Base-by-base conservation (phyloP, 2,329 filamentous ascomycete species). In the Claviceps sp. region DNA sequence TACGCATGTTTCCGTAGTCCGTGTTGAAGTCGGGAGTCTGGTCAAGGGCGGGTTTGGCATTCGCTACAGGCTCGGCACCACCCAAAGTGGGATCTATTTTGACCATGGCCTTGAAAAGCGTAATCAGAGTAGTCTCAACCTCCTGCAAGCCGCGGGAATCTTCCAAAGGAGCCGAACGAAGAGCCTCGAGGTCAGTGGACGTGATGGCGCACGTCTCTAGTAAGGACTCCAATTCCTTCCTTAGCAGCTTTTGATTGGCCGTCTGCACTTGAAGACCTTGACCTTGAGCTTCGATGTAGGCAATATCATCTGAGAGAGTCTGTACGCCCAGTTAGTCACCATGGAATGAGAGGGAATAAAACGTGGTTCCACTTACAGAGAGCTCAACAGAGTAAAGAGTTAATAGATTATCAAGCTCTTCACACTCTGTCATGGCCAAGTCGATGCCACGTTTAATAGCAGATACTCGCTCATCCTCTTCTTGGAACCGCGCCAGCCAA, bases 201-300 rank as follows among this genome's bases (percentile, higher is more conserved):
- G 88, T 89, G 52, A 97, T 95, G 11, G 89, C 90, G 51, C 95
- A 90, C 0, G 88, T 96, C 58, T 90, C 83, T 23, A 98, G 77
- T n/a, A 97, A 74, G 37, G 84, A 86, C 64, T 94, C 83, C 1
- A 98, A 77, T 66, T 98, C 93, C 56, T 84, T 87, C 66, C 91
- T 88, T 46, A 98, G 77, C 29, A 95, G 77, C 66, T 95, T 95
- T 65, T 98, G 93, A 61, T 98, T 98, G 42, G 93, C 88, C 20
- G 91, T 91, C 68, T 97, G 93, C 6, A 98, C 91, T 62, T 98
- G 93, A 46, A 98, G 73, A 72, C 93, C 93, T 69, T 98, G 91
- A 6, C 88, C 90, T 67, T 98, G 93, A 2, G 93, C 89, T 70
- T 98, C 93, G 57, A 98, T 97, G 64, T 94, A 97, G 3, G 89